These are phyloP conservation scores for Alternaria sp. DNA, from an alignment of 2,329 filamentous ascomycete genomes.

Conservation along the genomic window DNA sequence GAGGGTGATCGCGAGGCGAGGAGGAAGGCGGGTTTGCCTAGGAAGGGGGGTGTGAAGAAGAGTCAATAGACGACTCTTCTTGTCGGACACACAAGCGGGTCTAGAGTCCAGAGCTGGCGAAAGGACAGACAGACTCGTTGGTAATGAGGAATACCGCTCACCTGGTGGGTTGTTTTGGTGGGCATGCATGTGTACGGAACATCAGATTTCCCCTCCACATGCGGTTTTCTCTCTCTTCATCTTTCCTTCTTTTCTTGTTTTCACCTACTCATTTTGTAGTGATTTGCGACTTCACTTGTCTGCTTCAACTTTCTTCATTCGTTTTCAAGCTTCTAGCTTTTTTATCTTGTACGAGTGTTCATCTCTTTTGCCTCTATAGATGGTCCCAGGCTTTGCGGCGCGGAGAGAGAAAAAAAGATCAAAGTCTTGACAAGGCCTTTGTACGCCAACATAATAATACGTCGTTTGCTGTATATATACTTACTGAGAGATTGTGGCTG, in stretches of 20 bases:
- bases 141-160: not conserved
- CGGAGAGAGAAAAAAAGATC: not conserved
- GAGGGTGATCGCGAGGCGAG: slow-evolving; percentile 82
- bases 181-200: not conserved
- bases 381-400: not conserved
- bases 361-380: not conserved
- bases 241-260: not conserved
- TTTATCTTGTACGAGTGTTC: not conserved
- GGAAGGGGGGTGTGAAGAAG: slow-evolving; percentile 36
- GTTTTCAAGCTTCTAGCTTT: not conserved
- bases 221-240: not conserved
- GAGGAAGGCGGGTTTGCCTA: slow-evolving; percentile 50
- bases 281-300: not conserved
- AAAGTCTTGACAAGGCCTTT: not conserved
- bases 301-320: not conserved
- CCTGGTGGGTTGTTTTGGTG: not conserved
- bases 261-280: slow-evolving; percentile 4
- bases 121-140: not conserved
- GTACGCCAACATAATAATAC: not conserved
- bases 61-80: slow-evolving; percentile 18
- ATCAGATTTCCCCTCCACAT: not conserved
- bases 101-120: not conserved
- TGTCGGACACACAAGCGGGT: not conserved
- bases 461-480: not conserved
- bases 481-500: too few relatives aligned